A percentile compares a stretch with the other conserved stretches of the same genome.
phyloP scores from a whole-genome alignment of 441 rosid species.

The Euphorbia celastroides region DNA sequence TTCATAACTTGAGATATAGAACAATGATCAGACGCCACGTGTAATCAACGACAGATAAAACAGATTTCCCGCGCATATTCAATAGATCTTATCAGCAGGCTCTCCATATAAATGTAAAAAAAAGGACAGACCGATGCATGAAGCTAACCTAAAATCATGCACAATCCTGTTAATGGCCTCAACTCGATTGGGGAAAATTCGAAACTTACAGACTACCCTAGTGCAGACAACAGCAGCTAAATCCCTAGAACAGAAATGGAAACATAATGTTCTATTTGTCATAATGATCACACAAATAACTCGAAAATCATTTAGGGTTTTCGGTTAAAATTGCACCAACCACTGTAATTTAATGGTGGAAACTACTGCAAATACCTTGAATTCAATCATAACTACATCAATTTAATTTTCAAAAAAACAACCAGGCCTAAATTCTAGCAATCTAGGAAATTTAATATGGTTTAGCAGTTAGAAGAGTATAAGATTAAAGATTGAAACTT shows the following conservation, averaged over 20 bases:
- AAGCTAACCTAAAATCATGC: too few species aligned
- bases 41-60: neutral
- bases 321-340: neutral
- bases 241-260: neutral
- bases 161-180: too few species aligned
- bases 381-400: neutral
- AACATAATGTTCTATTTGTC: neutral
- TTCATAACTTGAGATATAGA: neutral
- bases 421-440: conserved; percentile 7
- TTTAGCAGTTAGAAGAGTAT: conserved; percentile 1
- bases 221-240: neutral
- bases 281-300: neutral
- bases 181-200: too few species aligned
- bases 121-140: too few species aligned
- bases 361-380: conserved; percentile 7
- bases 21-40: neutral
- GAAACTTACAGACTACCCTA: too few species aligned
- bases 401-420: neutral
- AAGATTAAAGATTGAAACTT: neutral
- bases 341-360: neutral
- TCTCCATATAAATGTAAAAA: neutral
- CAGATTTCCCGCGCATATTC: neutral
- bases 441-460: neutral
- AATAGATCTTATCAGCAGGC: neutral
- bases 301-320: neutral